These are phyloP conservation scores for Allomyces arbusculus DNA, from an alignment of 192 early-diverging fungal genomes.

Conservation along the genomic window DNA sequence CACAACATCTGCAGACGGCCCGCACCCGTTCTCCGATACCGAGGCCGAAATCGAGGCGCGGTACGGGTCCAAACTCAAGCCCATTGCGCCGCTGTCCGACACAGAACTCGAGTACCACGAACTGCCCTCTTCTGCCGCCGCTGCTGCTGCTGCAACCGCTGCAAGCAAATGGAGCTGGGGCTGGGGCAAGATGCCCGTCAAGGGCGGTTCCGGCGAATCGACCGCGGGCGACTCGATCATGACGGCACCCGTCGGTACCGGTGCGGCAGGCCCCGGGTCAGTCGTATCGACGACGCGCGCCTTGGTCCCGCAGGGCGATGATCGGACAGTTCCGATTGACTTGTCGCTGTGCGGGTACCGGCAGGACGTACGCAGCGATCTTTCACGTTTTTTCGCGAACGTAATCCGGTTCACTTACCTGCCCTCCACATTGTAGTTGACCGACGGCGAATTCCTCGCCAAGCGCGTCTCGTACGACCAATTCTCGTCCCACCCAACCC, in stretches of 20 bases:
- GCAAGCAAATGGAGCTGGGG: slow-evolving; percentile 44
- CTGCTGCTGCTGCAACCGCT: neutral
- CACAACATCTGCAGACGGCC: too few species aligned
- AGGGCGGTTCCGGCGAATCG: slow-evolving; percentile 5
- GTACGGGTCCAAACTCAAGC: neutral
- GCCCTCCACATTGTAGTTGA: too few species aligned
- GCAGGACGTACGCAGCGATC: neutral
- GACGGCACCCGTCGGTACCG: neutral
- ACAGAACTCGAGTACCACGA: slow-evolving; percentile 32
- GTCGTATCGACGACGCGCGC: too few species aligned
- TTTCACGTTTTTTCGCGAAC: too few species aligned
- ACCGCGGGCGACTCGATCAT: neutral
- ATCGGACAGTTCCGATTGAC: neutral
- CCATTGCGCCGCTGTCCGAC: slow-evolving; percentile 23
- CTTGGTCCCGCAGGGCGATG: too few species aligned
- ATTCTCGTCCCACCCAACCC: slow-evolving; percentile 12
- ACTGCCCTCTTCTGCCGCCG: neutral
- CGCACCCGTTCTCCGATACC: neutral
- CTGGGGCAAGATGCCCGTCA: slow-evolving; percentile 48
- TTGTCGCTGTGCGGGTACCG: neutral
- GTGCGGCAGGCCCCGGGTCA: too few species aligned
- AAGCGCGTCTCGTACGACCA: slow-evolving; percentile 9
- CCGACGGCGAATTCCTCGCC: neutral
- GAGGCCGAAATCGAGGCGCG: neutral
- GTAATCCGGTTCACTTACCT: too few species aligned